phyloP scores from a whole-genome alignment of 1,284 basidiomycete genomes.

The Heliocybe sulcata region DNA sequence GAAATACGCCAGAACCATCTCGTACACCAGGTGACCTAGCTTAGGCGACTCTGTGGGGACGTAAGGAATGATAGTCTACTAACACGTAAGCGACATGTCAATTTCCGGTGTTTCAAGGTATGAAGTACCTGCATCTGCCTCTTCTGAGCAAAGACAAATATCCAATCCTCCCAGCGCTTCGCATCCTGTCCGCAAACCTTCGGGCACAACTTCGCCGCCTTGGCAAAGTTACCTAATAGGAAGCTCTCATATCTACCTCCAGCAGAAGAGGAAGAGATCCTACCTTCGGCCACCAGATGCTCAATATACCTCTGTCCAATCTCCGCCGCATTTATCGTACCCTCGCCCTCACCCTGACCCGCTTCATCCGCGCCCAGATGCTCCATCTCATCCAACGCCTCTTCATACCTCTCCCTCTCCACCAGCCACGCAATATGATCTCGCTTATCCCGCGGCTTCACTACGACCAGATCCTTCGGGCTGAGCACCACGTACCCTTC shows the following conservation, averaged over 20 bases:
- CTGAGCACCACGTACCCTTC: conserved; percentile 74
- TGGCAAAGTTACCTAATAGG: conserved; percentile 62
- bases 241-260: not conserved
- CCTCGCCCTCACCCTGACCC: conserved; percentile 26
- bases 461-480: conserved; percentile 83
- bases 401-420: conserved; percentile 80
- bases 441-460: conserved; percentile 77
- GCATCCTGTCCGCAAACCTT: conserved; percentile 80
- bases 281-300: conserved; percentile 72
- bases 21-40: conserved; percentile 84
- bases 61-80: conserved; percentile 80
- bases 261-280: conserved; percentile 11
- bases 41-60: conserved; percentile 82
- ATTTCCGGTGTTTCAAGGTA: too few relatives aligned
- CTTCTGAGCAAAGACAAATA: conserved; percentile 86
- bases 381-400: conserved; percentile 85
- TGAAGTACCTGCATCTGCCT: conserved; percentile 74
- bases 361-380: conserved; percentile 32
- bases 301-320: conserved; percentile 85
- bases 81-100: not conserved
- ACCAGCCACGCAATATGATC: conserved; percentile 95
- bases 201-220: conserved; percentile 82
- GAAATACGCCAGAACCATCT: conserved; percentile 91
- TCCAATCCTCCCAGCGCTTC: conserved; percentile 91
- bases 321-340: conserved; percentile 55